phyloP scores from a whole-genome alignment of 2,329 filamentous ascomycete species.

The Aspergillus aculeatus region DNA sequence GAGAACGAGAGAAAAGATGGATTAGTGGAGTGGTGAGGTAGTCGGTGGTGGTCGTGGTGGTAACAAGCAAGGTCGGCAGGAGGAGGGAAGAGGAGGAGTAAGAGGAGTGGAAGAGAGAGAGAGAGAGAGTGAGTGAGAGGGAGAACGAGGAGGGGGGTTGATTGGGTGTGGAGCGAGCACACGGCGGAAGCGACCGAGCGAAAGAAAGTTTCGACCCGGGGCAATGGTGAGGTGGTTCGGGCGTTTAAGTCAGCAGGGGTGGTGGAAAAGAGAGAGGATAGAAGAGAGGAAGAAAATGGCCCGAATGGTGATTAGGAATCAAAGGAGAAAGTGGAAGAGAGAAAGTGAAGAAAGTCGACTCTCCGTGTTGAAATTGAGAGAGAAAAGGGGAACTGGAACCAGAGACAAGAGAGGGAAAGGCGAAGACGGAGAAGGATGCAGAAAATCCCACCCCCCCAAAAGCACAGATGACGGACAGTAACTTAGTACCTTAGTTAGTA shows the following conservation, averaged over 20 bases:
- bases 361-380: not conserved
- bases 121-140: slow-evolving; percentile 9
- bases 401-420: slow-evolving; percentile 1
- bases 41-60: slow-evolving; percentile 7
- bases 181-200: slow-evolving; percentile 30
- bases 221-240: slow-evolving; percentile 18
- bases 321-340: not conserved
- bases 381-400: not conserved
- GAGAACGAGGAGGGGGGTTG: slow-evolving; percentile 17
- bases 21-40: slow-evolving; percentile 9
- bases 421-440: not conserved
- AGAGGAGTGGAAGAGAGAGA: slow-evolving; percentile 6
- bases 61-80: not conserved
- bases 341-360: not conserved
- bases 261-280: slow-evolving; percentile 5
- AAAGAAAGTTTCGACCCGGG: slow-evolving; percentile 22
- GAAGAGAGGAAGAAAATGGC: not conserved
- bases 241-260: slow-evolving; percentile 16
- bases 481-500: not conserved
- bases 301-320: not conserved
- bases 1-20: not conserved
- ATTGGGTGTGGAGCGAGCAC: slow-evolving; percentile 28
- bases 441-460: not conserved
- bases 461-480: slow-evolving; percentile 2
- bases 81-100: not conserved